Evolutionary conservation across 2,329 filamentous ascomycete genomes (phyloP).

Genomic region (Cyanodermella asteris): DNA sequence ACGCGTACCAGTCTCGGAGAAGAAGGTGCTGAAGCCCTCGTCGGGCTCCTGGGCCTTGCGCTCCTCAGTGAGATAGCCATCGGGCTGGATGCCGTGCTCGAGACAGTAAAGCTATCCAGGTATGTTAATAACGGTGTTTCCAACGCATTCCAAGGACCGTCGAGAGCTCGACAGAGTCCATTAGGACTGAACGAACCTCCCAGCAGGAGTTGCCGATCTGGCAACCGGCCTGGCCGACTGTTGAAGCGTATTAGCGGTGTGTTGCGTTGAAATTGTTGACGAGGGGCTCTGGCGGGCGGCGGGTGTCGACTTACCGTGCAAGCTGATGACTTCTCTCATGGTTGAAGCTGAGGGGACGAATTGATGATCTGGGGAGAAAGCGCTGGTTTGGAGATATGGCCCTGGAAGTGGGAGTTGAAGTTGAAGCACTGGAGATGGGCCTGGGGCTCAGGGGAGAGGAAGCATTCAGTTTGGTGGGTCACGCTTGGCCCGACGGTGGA

Average conservation of each 20-base stretch:
- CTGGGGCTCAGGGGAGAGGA: too few relatives aligned
- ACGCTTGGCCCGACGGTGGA: too few relatives aligned
- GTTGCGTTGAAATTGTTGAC: conserved; percentile 7
- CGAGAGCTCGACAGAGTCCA: conserved; percentile 3
- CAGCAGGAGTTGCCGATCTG: conserved; percentile 99
- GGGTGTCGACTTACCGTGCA: conserved; percentile 57
- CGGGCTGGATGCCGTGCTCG: conserved; percentile 98
- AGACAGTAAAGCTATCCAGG: conserved; percentile 81
- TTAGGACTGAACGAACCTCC: conserved; percentile 54
- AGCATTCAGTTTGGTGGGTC: too few relatives aligned
- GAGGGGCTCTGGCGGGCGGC: conserved; percentile 6
- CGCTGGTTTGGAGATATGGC: too few relatives aligned
- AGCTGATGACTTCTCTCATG: conserved; percentile 98
- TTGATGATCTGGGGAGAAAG: too few relatives aligned
- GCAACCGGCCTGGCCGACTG: conserved; percentile 99
- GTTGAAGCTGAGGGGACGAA: conserved; percentile 29
- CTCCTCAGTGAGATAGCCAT: conserved; percentile 96
- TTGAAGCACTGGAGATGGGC: too few relatives aligned
- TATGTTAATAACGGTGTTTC: conserved; percentile 1
- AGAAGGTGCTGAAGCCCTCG: conserved; percentile 99
- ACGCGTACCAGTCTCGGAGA: conserved; percentile 86
- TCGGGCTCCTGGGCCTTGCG: conserved; percentile 83
- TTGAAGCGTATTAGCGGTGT: conserved; percentile 12
- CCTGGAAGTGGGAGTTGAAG: too few relatives aligned
- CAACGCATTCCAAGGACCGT: conserved; percentile 1